These are phyloP conservation scores for Zygoascus meyerae DNA, from an alignment of 1,139 yeast species.

Conservation along the genomic window DNA sequence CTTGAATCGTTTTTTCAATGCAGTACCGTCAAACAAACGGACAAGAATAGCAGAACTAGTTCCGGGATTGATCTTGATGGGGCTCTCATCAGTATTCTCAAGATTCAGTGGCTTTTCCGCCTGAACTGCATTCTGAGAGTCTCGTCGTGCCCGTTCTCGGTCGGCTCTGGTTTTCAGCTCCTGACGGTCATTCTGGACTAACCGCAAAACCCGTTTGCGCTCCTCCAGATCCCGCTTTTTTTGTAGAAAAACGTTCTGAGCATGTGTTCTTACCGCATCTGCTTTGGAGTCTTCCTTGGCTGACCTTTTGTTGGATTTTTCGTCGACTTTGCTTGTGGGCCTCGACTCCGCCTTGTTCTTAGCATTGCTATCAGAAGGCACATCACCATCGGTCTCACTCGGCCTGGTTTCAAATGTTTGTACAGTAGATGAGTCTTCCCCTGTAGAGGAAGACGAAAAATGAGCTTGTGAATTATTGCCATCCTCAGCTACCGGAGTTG, in stretches of 20 bases:
- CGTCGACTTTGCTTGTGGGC: neutral
- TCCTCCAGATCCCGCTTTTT: slow-evolving; percentile 44
- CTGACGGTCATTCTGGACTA: slow-evolving; percentile 47
- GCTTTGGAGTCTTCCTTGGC: neutral
- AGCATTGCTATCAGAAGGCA: neutral
- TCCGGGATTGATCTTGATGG: slow-evolving; percentile 4
- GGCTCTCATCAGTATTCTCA: slow-evolving; percentile 5
- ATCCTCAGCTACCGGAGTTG: neutral
- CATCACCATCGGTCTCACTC: neutral
- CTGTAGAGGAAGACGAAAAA: neutral
- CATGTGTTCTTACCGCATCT: slow-evolving; percentile 1
- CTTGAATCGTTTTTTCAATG: slow-evolving; percentile 42
- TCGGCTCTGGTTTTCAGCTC: slow-evolving; percentile 35
- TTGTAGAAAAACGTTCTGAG: slow-evolving; percentile 20
- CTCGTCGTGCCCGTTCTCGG: slow-evolving; percentile 1
- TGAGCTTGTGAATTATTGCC: neutral
- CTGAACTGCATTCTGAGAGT: neutral
- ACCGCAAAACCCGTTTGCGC: slow-evolving; percentile 46
- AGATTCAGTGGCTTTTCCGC: neutral
- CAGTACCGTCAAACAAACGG: slow-evolving; percentile 51
- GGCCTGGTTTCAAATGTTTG: neutral
- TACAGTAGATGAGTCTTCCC: neutral
- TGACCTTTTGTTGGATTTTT: too few relatives aligned
- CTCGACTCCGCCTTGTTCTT: neutral
- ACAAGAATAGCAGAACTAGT: slow-evolving; percentile 43